A percentile compares a stretch with the other conserved stretches of the same genome.
Evolutionary conservation across 352 stramenopile species (phyloP).

Genomic region (Phytophthora quininea): DNA sequence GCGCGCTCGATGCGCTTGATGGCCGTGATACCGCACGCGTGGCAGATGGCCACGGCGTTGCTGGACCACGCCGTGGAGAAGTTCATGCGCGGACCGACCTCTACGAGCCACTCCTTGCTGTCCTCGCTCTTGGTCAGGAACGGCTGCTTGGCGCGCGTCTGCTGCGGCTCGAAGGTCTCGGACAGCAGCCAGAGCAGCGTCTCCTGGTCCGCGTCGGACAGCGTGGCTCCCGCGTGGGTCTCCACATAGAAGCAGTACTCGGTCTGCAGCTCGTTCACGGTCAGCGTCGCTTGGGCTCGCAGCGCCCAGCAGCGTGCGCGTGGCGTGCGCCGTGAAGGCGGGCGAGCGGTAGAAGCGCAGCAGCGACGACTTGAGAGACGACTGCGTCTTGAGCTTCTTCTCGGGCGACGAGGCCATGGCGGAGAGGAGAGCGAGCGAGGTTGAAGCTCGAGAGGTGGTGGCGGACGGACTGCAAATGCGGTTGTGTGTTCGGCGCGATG

Average conservation of each 20-base stretch:
- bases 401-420: conserved; percentile 49
- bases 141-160: conserved; percentile 60
- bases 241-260: conserved; percentile 98
- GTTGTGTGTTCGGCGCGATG: conserved; percentile 14
- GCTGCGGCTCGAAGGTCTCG: conserved; percentile 96
- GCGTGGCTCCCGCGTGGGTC: conserved; percentile 46
- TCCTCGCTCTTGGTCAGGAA: conserved; percentile 47
- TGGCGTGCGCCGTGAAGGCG: conserved; percentile 71
- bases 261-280: conserved; percentile 79
- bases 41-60: conserved; percentile 97
- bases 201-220: conserved; percentile 64
- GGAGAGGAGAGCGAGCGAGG: conserved; percentile 8
- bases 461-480: conserved; percentile 34
- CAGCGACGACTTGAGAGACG: conserved; percentile 31
- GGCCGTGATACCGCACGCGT: conserved; percentile 89
- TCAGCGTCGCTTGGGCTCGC: conserved; percentile 41
- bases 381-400: conserved; percentile 74
- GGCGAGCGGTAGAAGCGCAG: conserved; percentile 81
- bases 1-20: conserved; percentile 96
- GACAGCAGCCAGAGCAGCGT: conserved; percentile 95
- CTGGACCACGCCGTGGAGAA: conserved; percentile 99
- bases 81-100: conserved; percentile 98
- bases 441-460: conserved; percentile 22
- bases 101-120: conserved; percentile 79
- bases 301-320: conserved; percentile 57